Conservation (phyloP, 2,329 filamentous ascomycete species). For the Claviceps maximensis region DNA sequence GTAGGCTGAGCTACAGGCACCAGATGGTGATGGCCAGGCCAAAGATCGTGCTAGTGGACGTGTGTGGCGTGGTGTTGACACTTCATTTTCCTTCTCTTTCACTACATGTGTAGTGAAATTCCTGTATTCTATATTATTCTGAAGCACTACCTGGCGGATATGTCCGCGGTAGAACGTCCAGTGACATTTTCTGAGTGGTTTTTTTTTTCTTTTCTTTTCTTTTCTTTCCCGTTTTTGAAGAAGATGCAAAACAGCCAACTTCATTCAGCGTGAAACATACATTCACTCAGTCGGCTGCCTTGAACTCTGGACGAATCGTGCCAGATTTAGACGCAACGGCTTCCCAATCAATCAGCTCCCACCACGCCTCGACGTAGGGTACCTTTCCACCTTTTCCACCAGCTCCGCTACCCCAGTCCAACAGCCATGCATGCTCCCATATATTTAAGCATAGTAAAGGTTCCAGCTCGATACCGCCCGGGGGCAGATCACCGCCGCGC, state of each 20-base stretch:
- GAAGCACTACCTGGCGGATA: neutral
- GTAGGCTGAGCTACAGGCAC: no score
- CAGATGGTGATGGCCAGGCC: neutral
- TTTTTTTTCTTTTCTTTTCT: neutral
- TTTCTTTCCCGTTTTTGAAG: neutral
- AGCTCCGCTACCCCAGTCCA: constrained; percentile 54
- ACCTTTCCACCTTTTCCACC: constrained; percentile 59
- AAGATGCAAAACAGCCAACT: neutral
- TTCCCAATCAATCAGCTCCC: constrained; percentile 77
- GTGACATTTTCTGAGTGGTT: neutral
- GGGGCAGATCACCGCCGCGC: constrained; percentile 30
- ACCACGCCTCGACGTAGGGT: constrained; percentile 68
- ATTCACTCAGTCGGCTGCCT: constrained; percentile 9
- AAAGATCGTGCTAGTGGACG: neutral
- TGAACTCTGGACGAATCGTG: constrained; percentile 22
- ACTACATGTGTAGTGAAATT: neutral
- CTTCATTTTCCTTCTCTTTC: neutral
- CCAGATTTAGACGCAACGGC: constrained; percentile 40
- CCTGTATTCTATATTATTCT: neutral
- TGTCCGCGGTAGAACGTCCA: neutral
- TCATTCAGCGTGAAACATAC: no score
- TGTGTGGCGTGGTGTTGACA: neutral
- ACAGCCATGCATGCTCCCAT: constrained; percentile 89
- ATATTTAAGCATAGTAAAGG: constrained; percentile 87
- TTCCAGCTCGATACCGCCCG: constrained; percentile 54